Evolutionary conservation across 192 early-diverging fungal genomes (phyloP), one percentile per base, ranked within the genome.

Genomic region (Coemansia sp.): DNA sequence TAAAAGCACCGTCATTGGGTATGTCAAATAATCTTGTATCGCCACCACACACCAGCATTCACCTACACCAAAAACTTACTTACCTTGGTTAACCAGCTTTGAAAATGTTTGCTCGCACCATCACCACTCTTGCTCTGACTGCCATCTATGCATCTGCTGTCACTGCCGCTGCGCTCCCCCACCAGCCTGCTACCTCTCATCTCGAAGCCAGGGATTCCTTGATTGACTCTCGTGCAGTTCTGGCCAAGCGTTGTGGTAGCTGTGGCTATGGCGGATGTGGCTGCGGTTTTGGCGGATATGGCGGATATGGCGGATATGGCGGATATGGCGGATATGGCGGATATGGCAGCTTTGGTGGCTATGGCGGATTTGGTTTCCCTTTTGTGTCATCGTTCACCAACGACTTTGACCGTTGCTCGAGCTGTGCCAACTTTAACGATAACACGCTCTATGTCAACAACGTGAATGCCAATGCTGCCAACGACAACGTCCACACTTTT

Each of bases 401-500:
- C 9, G 69, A 19, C 6, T 63, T 71, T 21, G 45, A 51, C 62
- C 54, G 62, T 34, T 59, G 48, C 57, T 40, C 10, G 3, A 67
- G 66, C 62, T 41, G 59, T 29, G 60, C 63, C n/a, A 19, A 66
- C 57, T 72, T 24, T 29, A 72, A 72, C 33, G 70, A 72, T 29
- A 51, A 72, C n/a, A 72, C 70, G 1, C 29, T 72, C 24, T 72
- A 62, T n/a, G n/a, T 42, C 37, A 72, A 72, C 57, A 50, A 72
- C 42, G 61, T 62, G 5, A 17, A 66, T 21, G 63, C 59, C 27
- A 57, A 66, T 4, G 17, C 31, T 0, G 46, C 40, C 48, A 54
- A 29, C 41, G 66, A 46, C 65, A 73, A 63, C 16, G 27, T 67
- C 31, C 46, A 96, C 92, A 68, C 92, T 89, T 84, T 96, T 85